Evolutionary conservation across 805 yeast species (phyloP), one percentile per base, ranked within the genome.

Genomic region (Ogataea methylovora): DNA sequence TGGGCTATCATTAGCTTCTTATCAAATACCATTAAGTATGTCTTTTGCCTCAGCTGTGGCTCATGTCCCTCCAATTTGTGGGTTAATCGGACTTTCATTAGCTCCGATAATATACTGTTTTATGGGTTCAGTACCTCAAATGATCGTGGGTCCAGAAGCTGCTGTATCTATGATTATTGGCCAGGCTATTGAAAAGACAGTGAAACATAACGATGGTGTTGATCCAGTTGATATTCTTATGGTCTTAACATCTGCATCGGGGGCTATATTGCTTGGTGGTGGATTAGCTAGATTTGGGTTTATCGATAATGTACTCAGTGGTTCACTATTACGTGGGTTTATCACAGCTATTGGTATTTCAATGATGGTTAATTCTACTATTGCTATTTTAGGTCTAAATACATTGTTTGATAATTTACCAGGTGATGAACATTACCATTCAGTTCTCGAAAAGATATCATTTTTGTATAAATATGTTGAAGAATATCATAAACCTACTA

Each of bases 71-170:
- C 84, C 95, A 0, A 56, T 81, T 3, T 75, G 82, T 43, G 96
- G 96, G 0, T 63, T 88, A 8, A 72, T 79, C 43, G 84, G 87
- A 0, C 67, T 86, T 31, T 78, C 84, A 1, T 64, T 83, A 3
- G 85, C 92, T 0, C 94, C 95, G 0, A 59, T 81, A n/a, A 60
- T 84, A 7, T 87, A 87, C 52, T 69, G 85, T 6, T 40, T 86
- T 3, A 65, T 86, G 39, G 96, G 96, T 0, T 73, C 92, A 0
- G 94, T 86, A 1, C 95, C 95, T 0, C 80, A 79, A 39, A 75
- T 87, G 81, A 77, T 86, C 26, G 94, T 87, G 14, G 95, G 95
- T 0, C 95, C 96, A 1, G 94, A 87, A 54, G 88, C 90, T 14
- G 88, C 95, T 1, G 76, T 85, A 8, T 84, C 94, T 0, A 63